Base-by-base conservation (phyloP, 75 land plant species). In the Pinus tabuliformis region DNA sequence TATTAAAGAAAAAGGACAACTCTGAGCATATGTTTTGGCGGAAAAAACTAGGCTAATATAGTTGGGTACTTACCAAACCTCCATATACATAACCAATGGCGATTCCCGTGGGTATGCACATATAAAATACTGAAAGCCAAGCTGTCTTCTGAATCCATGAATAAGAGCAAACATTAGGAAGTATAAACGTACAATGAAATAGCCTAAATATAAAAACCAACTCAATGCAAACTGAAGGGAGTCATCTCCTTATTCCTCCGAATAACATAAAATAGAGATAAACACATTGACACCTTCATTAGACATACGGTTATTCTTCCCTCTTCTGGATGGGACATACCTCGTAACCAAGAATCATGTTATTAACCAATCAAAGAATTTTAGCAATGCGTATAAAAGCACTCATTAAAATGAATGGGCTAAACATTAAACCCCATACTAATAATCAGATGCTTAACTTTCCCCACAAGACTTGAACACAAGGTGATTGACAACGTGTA, bases 71-170 rank as follows among this genome's bases (percentile, higher is more conserved):
- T 85, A 97, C 99, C 85, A 92, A 18, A 64, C 99, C 99, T 72
- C 99, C 99, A 85, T 86, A 97, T 49, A 97, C 92, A 80, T 97
- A 97, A 73, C 99, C 99, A 62, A 95, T 49, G n/a, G 99, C 99
- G 63, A 86, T 62, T 59, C 99, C 99, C 76, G 89, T 83, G 15
- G 99, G 99, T 68, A 97, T 97, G 57, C 98, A 97, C 99, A 95
- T 95, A 89, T 97, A 97, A 83, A 97, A 97, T 39, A 86, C 63
- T 56, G 96, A 85, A 79, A 97, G 95, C 99, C 99, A 97, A 6
- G 90, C 91, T 63, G 93, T 91, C 87, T 88, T 95, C 99, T 97
- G 93, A 24, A 78, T 54, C 33, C 58, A 76, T 14, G 4, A 57
- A 68, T 72, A 24, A 22, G 21, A 49, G 26, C 33, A 21, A 21